Evolutionary conservation across 805 yeast genomes (phyloP), one percentile per base, ranked within the genome.

Genomic region (Metschnikowia picachoensis): DNA sequence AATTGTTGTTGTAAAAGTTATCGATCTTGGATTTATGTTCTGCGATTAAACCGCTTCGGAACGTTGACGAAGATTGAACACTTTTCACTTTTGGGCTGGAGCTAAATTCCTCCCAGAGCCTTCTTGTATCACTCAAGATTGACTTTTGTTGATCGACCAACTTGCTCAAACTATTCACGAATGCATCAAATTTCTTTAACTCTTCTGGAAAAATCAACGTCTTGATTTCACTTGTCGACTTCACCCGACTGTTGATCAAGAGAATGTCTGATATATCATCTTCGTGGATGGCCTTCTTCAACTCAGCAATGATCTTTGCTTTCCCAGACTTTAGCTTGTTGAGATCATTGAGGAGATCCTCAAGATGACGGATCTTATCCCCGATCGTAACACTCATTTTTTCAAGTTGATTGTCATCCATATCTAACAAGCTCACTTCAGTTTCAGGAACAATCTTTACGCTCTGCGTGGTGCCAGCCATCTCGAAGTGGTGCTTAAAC

Each of bases 261-360:
- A 92, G 71, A 11, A 83, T 70, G 43, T 84, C 82, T 0, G 96
- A 84, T 41, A 90, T 88, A 60, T 92, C 97, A 65, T 92, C 98
- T 12, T 76, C 73, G 57, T 83, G 94, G 30, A 87, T 82, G 39
- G 78, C 77, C 7, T 71, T 74, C 59, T 89, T 89, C 57, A 92
- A 72, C 41, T 82, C 87, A 2, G 73, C 73, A 31, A 87, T 69
- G 2, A 84, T 73, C 33, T 79, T 72, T 6, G 69, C 62, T 38
- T 95, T 79, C 60, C 87, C 94, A 30, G 76, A 69, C 55, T 81
- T 81, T 47, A 89, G 60, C 37, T 78, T 72, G 47, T 78, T 78
- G 57, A 92, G 72, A 46, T 82, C 83, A 39, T 78, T 79, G 37
- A 85, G 67, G 14, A 74, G 62, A n/a, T 76, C 72, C 46, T 83